Evolutionary conservation across 2,329 filamentous ascomycete genomes (phyloP).

Genomic region (Emmonsiellopsis sp.): DNA sequence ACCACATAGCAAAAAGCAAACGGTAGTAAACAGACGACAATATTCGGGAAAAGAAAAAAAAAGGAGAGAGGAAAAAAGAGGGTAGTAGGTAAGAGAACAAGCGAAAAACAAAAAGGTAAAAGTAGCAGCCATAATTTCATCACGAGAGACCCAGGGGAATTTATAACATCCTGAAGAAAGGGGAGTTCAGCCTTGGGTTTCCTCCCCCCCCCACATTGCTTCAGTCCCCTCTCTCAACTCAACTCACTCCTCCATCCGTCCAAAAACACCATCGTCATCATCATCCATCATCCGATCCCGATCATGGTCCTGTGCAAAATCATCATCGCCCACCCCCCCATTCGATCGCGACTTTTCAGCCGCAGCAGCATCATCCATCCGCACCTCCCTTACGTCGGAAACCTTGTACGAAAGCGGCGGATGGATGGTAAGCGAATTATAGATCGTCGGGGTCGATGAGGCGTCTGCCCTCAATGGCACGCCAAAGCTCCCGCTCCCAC

Average conservation of each 20-base stretch:
- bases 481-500: constrained; percentile 13
- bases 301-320: constrained; percentile 41
- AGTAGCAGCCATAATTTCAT: too few species aligned
- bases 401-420: constrained; percentile 40
- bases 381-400: constrained; percentile 52
- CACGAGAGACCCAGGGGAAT: not conserved
- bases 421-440: constrained; percentile 35
- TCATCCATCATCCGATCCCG: constrained; percentile 60
- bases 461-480: constrained; percentile 20
- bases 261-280: constrained; percentile 92
- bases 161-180: too few species aligned
- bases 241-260: constrained; percentile 80
- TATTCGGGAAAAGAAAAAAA: too few species aligned
- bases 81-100: too few species aligned
- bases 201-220: not conserved
- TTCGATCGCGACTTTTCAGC: constrained; percentile 42
- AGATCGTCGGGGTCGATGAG: constrained; percentile 29
- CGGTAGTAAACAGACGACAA: too few species aligned
- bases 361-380: constrained; percentile 49
- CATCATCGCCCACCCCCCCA: constrained; percentile 51
- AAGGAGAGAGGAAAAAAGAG: not conserved
- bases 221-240: not conserved
- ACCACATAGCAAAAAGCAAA: too few species aligned
- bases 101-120: too few species aligned
- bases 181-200: not conserved